These are phyloP conservation scores for Globisporangium carolinianum DNA, from an alignment of 352 stramenopile genomes.

Conservation along the genomic window DNA sequence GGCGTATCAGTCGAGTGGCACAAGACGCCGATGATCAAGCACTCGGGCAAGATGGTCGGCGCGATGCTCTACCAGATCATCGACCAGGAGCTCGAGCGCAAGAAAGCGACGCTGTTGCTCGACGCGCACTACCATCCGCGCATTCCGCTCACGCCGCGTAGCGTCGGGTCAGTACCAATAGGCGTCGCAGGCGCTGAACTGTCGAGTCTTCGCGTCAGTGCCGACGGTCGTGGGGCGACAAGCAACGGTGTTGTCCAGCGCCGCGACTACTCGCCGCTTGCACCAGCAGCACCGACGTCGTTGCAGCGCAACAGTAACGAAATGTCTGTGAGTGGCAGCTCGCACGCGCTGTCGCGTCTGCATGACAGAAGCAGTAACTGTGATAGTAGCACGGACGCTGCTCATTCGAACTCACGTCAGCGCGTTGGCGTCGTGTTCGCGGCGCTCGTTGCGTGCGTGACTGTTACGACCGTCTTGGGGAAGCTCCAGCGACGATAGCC, in stretches of 20 bases:
- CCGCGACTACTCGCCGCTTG: background rate
- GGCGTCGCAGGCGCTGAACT: too few species aligned
- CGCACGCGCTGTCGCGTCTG: background rate
- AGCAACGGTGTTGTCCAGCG: background rate
- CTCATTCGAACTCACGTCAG: background rate
- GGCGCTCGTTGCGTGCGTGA: slow-evolving; percentile 5
- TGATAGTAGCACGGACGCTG: background rate
- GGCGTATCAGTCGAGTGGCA: slow-evolving; percentile 47
- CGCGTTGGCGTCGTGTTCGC: slow-evolving; percentile 3
- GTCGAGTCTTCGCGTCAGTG: too few species aligned
- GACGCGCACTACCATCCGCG: slow-evolving; percentile 10
- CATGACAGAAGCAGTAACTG: background rate
- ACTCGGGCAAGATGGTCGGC: slow-evolving; percentile 66
- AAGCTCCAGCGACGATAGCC: background rate
- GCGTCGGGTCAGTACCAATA: background rate
- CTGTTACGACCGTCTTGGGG: slow-evolving; percentile 9
- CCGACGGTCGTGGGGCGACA: too few species aligned
- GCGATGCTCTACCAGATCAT: slow-evolving; percentile 85
- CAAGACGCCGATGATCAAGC: slow-evolving; percentile 82
- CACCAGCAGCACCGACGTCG: background rate
- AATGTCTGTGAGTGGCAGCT: background rate
- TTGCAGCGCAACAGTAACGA: background rate
- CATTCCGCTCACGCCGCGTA: slow-evolving; percentile 11
- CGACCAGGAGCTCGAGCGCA: slow-evolving; percentile 67
- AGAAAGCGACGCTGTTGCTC: slow-evolving; percentile 25